Conservation (phyloP, 306 rosid genomes). For the Oxytropis ochrocephala region DNA sequence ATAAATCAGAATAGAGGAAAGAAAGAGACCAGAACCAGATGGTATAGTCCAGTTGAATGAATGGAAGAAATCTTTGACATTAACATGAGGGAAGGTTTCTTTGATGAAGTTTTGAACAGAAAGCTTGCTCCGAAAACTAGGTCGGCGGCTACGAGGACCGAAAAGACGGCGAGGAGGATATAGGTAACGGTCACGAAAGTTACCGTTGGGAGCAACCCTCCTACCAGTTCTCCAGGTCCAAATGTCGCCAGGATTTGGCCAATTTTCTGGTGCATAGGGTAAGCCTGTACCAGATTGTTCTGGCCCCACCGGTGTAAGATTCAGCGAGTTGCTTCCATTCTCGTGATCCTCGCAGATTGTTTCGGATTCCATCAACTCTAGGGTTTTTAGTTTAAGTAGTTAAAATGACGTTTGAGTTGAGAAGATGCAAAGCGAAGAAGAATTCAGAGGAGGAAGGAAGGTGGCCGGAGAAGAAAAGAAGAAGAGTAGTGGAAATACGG, state of each 20-base stretch:
- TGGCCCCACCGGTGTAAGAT: conserved; percentile 30
- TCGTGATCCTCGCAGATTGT: too few species aligned
- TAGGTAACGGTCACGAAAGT: conserved; percentile 56
- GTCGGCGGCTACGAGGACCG: background rate
- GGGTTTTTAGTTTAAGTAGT: too few species aligned
- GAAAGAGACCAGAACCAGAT: conserved; percentile 45
- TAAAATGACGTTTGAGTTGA: too few species aligned
- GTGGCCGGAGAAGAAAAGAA: too few species aligned
- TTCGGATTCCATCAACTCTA: too few species aligned
- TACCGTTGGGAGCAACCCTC: conserved; percentile 44
- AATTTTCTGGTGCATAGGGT: conserved; percentile 71
- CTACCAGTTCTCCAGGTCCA: conserved; percentile 71
- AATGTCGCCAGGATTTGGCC: conserved; percentile 65
- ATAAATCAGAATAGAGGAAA: background rate
- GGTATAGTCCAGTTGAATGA: conserved; percentile 50
- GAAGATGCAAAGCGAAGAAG: too few species aligned
- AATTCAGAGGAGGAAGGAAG: too few species aligned
- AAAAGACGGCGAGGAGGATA: conserved; percentile 49
- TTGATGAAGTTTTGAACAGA: conserved; percentile 43
- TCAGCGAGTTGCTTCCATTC: conserved; percentile 3
- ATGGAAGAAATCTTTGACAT: conserved; percentile 45
- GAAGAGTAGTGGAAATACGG: too few species aligned
- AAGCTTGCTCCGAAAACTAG: conserved; percentile 58
- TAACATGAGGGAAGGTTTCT: conserved; percentile 30
- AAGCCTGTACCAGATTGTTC: conserved; percentile 58